These are phyloP conservation scores for Lanmaoa rubissima DNA, from an alignment of 768 basidiomycete species.

Conservation along the genomic window DNA sequence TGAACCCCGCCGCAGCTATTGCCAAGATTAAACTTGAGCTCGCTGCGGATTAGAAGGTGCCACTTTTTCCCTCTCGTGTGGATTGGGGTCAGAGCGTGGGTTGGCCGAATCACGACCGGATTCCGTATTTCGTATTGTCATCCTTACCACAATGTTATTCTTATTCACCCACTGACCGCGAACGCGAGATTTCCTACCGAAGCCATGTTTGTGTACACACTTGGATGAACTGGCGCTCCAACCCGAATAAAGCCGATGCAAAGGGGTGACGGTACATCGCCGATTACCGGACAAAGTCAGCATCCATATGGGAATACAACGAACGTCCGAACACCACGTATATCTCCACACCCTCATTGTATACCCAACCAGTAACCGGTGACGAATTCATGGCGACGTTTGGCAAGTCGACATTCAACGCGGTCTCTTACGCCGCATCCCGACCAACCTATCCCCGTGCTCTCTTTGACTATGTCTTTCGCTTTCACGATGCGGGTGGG, in stretches of 20 bases:
- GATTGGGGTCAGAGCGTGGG: background rate
- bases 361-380: background rate
- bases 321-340: background rate
- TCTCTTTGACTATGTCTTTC: slow-evolving; percentile 61
- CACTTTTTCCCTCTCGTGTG: background rate
- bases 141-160: background rate
- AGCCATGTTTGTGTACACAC: background rate
- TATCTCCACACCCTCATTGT: background rate
- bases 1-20: slow-evolving; percentile 91
- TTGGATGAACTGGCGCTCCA: background rate
- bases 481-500: slow-evolving; percentile 45
- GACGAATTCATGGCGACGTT: slow-evolving; percentile 67
- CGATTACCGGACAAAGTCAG: too few relatives aligned
- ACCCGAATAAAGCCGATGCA: background rate
- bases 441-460: slow-evolving; percentile 72
- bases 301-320: background rate
- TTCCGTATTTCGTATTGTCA: background rate
- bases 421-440: slow-evolving; percentile 60
- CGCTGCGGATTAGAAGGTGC: slow-evolving; percentile 55
- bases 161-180: background rate
- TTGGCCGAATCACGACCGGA: background rate
- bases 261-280: background rate
- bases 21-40: slow-evolving; percentile 92
- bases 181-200: background rate
- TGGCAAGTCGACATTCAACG: slow-evolving; percentile 66